These are phyloP conservation scores for Exserohilum turcica DNA, from an alignment of 2,329 filamentous ascomycete species.

Conservation along the genomic window DNA sequence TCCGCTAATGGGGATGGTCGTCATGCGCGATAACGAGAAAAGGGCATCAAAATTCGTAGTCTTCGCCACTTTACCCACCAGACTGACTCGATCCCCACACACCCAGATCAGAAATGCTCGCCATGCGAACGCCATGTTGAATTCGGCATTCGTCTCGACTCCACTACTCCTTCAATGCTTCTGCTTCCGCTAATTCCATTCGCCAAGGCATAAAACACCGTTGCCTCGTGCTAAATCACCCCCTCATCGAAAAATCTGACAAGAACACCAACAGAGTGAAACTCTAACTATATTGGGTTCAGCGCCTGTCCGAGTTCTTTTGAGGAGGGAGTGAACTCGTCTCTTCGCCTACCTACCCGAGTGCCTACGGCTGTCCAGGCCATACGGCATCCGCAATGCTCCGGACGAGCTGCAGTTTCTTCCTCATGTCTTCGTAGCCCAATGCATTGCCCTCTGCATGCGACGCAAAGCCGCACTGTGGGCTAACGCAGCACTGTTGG, in stretches of 20 bases:
- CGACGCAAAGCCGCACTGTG: conserved; percentile 60
- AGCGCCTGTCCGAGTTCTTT: no score
- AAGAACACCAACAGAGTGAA: no score
- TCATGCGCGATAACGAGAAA: not conserved
- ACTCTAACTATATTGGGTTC: no score
- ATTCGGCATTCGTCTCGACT: conserved; percentile 23
- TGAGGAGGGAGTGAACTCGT: no score
- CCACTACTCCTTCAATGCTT: conserved; percentile 12
- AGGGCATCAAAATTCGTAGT: not conserved
- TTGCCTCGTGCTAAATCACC: not conserved
- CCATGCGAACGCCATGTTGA: conserved; percentile 33
- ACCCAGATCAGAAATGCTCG: conserved; percentile 1
- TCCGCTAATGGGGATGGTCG: not conserved
- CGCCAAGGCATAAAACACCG: not conserved
- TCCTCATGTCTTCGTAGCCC: conserved; percentile 71
- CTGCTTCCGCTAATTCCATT: conserved; percentile 6
- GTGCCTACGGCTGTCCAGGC: conserved; percentile 57
- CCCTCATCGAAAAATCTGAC: no score
- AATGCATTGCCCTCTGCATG: conserved; percentile 75
- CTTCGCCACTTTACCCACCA: not conserved
- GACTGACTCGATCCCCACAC: conserved; percentile 7
- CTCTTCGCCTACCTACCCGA: not conserved
- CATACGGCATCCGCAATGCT: conserved; percentile 75
- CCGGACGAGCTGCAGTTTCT: conserved; percentile 72
- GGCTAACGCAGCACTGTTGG: conserved; percentile 60